These are phyloP conservation scores for Plantago ovata DNA, from an alignment of 257 asterid species.

Conservation along the genomic window DNA sequence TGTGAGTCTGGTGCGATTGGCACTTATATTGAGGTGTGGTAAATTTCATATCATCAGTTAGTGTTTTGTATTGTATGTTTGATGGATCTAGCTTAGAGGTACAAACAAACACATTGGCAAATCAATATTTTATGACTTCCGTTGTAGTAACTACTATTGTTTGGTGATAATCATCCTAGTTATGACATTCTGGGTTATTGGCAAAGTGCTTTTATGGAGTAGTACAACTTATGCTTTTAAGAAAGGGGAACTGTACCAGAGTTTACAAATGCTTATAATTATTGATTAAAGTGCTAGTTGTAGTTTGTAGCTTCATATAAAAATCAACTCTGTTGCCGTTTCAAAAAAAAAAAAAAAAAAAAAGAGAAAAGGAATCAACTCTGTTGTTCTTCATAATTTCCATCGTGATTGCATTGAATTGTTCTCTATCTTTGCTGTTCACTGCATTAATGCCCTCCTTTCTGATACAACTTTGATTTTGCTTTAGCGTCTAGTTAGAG, in stretches of 20 bases:
- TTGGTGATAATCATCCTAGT: conserved; percentile 5
- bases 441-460: conserved; percentile 5
- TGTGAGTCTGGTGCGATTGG: conserved; percentile 61
- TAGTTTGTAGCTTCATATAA: neutral
- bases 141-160: neutral
- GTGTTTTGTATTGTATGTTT: neutral
- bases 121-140: neutral
- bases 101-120: neutral
- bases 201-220: neutral
- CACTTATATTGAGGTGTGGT: conserved; percentile 61
- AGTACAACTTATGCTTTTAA: neutral
- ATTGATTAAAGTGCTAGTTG: neutral
- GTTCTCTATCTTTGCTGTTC: too few species aligned
- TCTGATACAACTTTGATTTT: neutral
- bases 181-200: neutral
- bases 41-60: neutral
- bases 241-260: too few species aligned
- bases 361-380: too few species aligned
- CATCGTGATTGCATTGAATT: too few species aligned
- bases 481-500: neutral
- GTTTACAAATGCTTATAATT: neutral
- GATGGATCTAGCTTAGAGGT: neutral
- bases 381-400: neutral
- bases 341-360: too few species aligned
- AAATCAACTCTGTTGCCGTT: neutral